Base-by-base conservation (phyloP, 2,329 filamentous ascomycete species). In the Diaporthe helianthi region DNA sequence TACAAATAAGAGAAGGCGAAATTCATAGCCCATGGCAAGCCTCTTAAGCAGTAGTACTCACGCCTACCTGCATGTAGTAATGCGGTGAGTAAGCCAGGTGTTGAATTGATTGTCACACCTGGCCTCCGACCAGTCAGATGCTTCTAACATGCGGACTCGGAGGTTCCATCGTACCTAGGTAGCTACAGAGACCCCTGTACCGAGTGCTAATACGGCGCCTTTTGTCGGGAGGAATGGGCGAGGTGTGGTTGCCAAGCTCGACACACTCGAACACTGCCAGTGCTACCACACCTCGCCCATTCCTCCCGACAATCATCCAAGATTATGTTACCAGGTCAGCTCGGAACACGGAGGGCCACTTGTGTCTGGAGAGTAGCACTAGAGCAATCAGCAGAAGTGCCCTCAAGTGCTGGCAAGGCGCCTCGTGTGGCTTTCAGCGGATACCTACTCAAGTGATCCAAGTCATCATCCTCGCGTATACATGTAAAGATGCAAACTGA, bases 11-110 rank as follows among this genome's bases (percentile, higher is more conserved):
- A 36, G 12, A 6, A n/a, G n/a, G n/a, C 12, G 41, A n/a, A 22
- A n/a, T 19, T 19, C 44, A 63, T 36, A 12, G 44, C 15, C n/a
- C 44, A 15, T 49, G 4, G 47, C 12, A 22, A 24, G 44, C 44
- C 19, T 19, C 26, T 24, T 26, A 24, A 36, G 44, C 58, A 36
- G 44, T n/a, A 36, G 44, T n/a, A 49, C n/a, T 17, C n/a, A 49
- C 58, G 44, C n/a, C 12, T 15, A 8, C 36, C 58, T 46, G 41
- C 3, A 47, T 12, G 3, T 12, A 47, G 58, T 47, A 47, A 33
- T 19, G 2, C 58, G 58, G n/a, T 63, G 41, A 63, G 58, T 63
- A 49, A 63, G n/a, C 44, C 44, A 1, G 7, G 58, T 44, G n/a
- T 4, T 49, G 5, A 12, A 24, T 24, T 49, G 29, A 63, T 31